Conservation (phyloP, 352 stramenopile species). For the Elongisporangium prolatum region DNA sequence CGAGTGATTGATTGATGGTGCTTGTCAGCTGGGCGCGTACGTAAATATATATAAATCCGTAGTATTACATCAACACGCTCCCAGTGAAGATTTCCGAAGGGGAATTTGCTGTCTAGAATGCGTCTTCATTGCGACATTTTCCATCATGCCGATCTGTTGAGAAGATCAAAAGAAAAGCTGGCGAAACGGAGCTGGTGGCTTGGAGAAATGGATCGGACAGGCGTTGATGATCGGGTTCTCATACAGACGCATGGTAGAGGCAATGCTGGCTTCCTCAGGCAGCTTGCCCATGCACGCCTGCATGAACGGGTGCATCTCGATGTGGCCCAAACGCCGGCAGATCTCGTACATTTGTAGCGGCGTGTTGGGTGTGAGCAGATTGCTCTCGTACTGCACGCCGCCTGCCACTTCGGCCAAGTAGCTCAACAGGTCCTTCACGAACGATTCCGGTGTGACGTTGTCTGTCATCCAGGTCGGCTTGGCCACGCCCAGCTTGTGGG, state of each 20-base stretch:
- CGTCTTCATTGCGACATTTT: conserved; percentile 9
- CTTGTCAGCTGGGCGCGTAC: background rate
- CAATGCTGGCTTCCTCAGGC: conserved; percentile 8
- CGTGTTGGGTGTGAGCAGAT: conserved; percentile 22
- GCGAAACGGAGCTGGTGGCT: conserved; percentile 16
- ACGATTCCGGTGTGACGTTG: conserved; percentile 12
- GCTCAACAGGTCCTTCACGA: conserved; percentile 18
- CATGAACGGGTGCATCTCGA: conserved; percentile 30
- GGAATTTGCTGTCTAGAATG: conserved; percentile 5
- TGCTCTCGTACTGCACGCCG: conserved; percentile 11
- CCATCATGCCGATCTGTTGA: conserved; percentile 1
- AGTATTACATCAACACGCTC: conserved; percentile 10
- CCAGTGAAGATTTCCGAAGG: conserved; percentile 2
- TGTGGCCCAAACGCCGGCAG: conserved; percentile 17
- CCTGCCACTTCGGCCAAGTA: conserved; percentile 16
- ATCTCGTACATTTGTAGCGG: conserved; percentile 17
- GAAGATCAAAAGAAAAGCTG: conserved; percentile 18
- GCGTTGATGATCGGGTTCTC: conserved; percentile 16
- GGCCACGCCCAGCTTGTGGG: conserved; percentile 1
- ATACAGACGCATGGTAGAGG: conserved; percentile 19
- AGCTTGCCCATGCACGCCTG: conserved; percentile 26
- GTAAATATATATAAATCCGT: background rate
- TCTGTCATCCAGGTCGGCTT: conserved; percentile 13
- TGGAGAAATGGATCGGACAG: conserved; percentile 14
- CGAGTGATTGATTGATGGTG: background rate